Conservation (phyloP, 2,329 filamentous ascomycete genomes). For the Alternaria angustiovoidea region DNA sequence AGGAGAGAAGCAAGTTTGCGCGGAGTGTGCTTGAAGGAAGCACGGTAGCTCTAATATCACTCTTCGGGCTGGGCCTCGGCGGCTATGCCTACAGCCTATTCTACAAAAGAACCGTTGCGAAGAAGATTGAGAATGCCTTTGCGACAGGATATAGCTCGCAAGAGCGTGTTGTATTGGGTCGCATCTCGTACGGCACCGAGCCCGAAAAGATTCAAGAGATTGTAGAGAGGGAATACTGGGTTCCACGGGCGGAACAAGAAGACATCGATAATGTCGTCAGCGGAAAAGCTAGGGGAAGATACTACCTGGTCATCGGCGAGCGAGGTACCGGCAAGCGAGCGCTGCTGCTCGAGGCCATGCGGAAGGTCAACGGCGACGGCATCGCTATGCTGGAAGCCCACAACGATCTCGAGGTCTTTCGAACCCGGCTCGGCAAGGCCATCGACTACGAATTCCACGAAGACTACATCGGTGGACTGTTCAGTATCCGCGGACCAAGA, state of each 20-base stretch:
- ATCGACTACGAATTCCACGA: constrained; percentile 97
- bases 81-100: constrained; percentile 46
- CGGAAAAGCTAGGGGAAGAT: constrained; percentile 77
- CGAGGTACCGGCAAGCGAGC: constrained; percentile 96
- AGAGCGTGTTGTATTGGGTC: constrained; percentile 42
- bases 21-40: constrained; percentile 47
- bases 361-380: constrained; percentile 84
- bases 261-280: constrained; percentile 82
- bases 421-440: constrained; percentile 88
- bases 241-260: constrained; percentile 79
- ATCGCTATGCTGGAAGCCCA: constrained; percentile 97
- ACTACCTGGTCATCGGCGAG: constrained; percentile 90
- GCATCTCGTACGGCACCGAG: constrained; percentile 40
- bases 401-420: constrained; percentile 91
- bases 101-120: constrained; percentile 42
- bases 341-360: constrained; percentile 94
- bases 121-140: constrained; percentile 48
- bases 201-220: constrained; percentile 39
- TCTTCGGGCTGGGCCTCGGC: constrained; percentile 43
- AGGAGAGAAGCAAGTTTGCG: constrained; percentile 41
- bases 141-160: constrained; percentile 45
- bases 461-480: constrained; percentile 95
- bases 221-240: constrained; percentile 72
- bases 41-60: constrained; percentile 46
- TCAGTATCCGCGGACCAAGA: constrained; percentile 89